Evolutionary conservation across 371 early-diverging fungal genomes (phyloP).

Genomic region (Mucor saturninus): DNA sequence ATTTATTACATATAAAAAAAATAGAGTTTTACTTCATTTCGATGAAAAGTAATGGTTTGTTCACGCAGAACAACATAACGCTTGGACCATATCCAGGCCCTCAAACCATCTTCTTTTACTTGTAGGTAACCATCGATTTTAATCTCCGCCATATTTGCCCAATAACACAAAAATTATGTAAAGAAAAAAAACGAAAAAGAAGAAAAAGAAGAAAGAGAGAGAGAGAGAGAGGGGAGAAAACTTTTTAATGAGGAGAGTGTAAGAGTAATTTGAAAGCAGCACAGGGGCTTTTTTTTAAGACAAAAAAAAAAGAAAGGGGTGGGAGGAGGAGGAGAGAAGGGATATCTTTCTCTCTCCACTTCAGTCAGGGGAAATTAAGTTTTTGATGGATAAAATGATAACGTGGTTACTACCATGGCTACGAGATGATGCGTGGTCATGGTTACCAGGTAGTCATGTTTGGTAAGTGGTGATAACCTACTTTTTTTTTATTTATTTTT

Average conservation of each 20-base stretch:
- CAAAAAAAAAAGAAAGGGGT: background rate
- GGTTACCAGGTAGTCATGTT: too few species aligned
- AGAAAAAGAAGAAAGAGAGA: conserved; percentile 1
- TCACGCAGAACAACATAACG: conserved; percentile 85
- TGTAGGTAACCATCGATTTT: conserved; percentile 69
- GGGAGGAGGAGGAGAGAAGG: too few species aligned
- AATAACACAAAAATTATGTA: background rate
- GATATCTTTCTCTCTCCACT: background rate
- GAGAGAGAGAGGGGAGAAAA: background rate
- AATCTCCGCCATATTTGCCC: conserved; percentile 39
- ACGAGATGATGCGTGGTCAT: too few species aligned
- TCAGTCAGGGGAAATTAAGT: background rate
- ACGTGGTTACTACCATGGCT: too few species aligned
- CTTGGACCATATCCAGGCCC: conserved; percentile 85
- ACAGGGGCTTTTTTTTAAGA: conserved; percentile 1
- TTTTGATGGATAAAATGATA: background rate
- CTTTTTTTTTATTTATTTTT: background rate
- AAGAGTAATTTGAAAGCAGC: background rate
- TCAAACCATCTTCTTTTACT: conserved; percentile 79
- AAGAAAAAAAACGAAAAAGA: background rate
- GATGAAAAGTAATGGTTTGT: conserved; percentile 81
- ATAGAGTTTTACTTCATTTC: conserved; percentile 70
- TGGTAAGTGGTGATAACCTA: background rate
- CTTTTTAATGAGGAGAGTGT: background rate
- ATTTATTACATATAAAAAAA: conserved; percentile 50